These are phyloP conservation scores for Ophiostoma ulmi DNA, from an alignment of 2,329 filamentous ascomycete species.

Conservation along the genomic window DNA sequence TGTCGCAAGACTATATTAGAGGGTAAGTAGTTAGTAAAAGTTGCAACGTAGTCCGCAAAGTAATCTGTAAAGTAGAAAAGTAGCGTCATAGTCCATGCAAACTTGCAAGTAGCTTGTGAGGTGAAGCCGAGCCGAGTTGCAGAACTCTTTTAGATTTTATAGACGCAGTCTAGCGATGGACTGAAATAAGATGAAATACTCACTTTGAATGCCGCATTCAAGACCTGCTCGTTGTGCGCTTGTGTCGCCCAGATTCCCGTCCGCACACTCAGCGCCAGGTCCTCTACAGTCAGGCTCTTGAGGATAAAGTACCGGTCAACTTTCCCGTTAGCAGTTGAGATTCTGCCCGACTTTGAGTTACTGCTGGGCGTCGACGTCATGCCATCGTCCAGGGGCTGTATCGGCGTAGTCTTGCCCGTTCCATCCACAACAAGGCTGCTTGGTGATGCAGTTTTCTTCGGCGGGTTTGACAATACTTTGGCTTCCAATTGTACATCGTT, in stretches of 20 bases:
- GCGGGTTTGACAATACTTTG: neutral
- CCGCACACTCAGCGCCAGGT: constrained; percentile 79
- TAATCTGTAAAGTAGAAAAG: neutral
- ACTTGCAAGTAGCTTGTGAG: neutral
- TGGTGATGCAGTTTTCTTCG: neutral
- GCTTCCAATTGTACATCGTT: too few relatives aligned
- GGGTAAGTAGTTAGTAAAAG: too few relatives aligned
- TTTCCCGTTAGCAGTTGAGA: constrained; percentile 35
- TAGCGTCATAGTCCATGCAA: neutral
- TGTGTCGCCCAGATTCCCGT: constrained; percentile 94
- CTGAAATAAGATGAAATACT: constrained; percentile 28
- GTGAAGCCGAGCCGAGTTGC: neutral
- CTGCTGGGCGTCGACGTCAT: neutral
- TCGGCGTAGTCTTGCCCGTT: constrained; percentile 6
- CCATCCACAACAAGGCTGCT: constrained; percentile 21
- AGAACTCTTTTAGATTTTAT: neutral
- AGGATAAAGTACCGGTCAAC: constrained; percentile 80
- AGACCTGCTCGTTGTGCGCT: constrained; percentile 77
- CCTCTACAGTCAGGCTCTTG: constrained; percentile 87
- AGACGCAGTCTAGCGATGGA: neutral
- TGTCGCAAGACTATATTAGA: constrained; percentile 61
- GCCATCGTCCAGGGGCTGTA: neutral
- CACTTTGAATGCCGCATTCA: constrained; percentile 82
- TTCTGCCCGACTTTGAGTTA: constrained; percentile 18
- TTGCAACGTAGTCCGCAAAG: neutral